A percentile compares a stretch with the other conserved stretches of the same genome.
Evolutionary conservation across 192 early-diverging fungal species (phyloP).

Genomic region (Umbelopsis sp.): DNA sequence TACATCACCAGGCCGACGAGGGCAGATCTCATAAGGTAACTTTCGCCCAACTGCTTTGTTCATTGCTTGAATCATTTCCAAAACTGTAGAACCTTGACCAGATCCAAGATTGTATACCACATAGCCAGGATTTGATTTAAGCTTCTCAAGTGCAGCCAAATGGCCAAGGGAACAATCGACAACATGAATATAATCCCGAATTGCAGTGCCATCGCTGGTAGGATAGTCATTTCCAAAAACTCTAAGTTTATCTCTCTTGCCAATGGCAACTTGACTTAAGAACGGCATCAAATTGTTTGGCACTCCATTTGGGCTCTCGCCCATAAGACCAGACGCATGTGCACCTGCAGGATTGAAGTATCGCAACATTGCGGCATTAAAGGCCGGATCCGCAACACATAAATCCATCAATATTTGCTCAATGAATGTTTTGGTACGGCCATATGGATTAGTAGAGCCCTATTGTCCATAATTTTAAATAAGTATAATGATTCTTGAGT

Average conservation of each 20-base stretch:
- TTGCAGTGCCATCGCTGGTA: conserved; percentile 90
- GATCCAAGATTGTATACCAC: conserved; percentile 89
- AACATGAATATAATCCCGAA: conserved; percentile 97
- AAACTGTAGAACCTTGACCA: conserved; percentile 87
- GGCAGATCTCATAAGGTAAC: conserved; percentile 69
- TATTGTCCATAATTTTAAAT: conserved; percentile 14
- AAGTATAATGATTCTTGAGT: not conserved
- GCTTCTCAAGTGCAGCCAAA: conserved; percentile 81
- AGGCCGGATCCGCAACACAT: conserved; percentile 54
- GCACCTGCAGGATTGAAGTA: conserved; percentile 99
- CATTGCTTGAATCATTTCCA: conserved; percentile 88
- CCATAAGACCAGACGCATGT: conserved; percentile 87
- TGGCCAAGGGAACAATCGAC: conserved; percentile 91
- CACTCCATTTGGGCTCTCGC: conserved; percentile 86
- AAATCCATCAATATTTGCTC: conserved; percentile 82
- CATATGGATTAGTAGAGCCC: conserved; percentile 87
- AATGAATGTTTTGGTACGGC: conserved; percentile 89
- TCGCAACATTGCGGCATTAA: conserved; percentile 73
- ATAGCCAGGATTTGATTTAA: conserved; percentile 57
- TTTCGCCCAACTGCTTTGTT: conserved; percentile 77
- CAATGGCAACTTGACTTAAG: conserved; percentile 87
- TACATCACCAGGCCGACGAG: conserved; percentile 83
- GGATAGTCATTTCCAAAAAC: conserved; percentile 95
- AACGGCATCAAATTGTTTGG: conserved; percentile 96
- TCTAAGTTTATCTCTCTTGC: conserved; percentile 78